Evolutionary conservation across 495 filamentous ascomycete species (phyloP), one percentile per base, ranked within the genome.

Genomic region (Penicillium canariense): DNA sequence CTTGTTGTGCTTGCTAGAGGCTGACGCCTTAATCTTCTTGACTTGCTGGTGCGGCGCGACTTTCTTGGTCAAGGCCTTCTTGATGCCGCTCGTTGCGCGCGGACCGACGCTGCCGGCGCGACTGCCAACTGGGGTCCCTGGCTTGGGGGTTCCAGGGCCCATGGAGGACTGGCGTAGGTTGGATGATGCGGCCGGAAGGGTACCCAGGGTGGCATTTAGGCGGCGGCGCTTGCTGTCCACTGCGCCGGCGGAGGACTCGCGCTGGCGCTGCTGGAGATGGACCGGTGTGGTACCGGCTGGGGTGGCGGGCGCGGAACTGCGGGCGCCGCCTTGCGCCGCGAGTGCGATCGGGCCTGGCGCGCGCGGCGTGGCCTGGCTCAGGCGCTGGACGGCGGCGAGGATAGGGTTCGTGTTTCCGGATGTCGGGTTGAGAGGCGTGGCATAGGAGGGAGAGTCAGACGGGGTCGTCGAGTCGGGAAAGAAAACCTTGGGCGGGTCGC

Each of bases 71-170:
- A 71, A 62, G 0, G 74, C 73, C 54, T 86, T 82, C 52, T 81
- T 76, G 55, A 76, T 77, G 32, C 66, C 56, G 6, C 52, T 56
- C 3, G 38, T 57, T 23, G 63, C 47, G 32, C 87, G 78, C 1
- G 89, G 87, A 2, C 87, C 87, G 1, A 80, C 86, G 63, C 88
- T 91, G 25, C 89, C 88, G 2, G 85, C 87, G 26, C 89, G 80
- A 43, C 77, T 81, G 10, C 74, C 62, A 9, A 73, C 75, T 5
- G 87, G 86, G 12, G 88, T 87, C 0, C 81, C 83, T 2, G 81
- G 80, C 70, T 94, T 94, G n/a, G 91, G 91, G 3, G 90, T 96
- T 7, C 88, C 87, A 0, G 89, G 91, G 3, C 90, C 89, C 5
- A 92, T 69, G 2, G 90, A 96, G 0, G 88, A 83, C 67, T 96